Base-by-base conservation (phyloP, 1,284 basidiomycete genomes). In the Dichomitus squalens region DNA sequence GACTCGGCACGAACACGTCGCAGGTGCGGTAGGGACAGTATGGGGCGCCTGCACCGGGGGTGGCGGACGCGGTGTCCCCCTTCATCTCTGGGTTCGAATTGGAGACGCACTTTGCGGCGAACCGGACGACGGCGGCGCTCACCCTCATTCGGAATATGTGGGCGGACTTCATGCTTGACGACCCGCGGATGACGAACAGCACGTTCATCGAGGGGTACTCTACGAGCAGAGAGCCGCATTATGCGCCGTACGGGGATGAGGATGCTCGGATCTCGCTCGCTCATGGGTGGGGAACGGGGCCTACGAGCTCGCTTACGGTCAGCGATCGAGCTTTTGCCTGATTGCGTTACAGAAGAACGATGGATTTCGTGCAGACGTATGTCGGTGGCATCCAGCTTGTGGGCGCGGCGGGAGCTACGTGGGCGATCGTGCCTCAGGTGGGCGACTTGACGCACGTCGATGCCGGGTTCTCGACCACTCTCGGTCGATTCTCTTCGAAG, bases 111-210 rank as follows among this genome's bases (percentile, higher is more conserved):
- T 55, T 59, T 49, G 21, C 49, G 36, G 53, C 57, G 53, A 51
- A 54, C 44, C 52, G 53, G 43, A 50, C 57, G 25, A 38, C 18
- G 14, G 49, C 57, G 4, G 57, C 57, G 41, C 57, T 59, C 43
- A 23, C 53, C 48, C 57, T 59, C 49, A 34, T 59, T 18, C 57
- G 57, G 14, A 27, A 34, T 9, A 59, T 59, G 57, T 59, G 57
- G 57, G 57, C 41, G 41, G 57, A 59, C 53, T 51, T 59, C 43
- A 59, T 59, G 57, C 57, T 59, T 18, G 57, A 55, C 53, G 57
- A 59, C 52, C 53, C 57, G 44, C 52, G 57, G 21, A 59, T 59
- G 57, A 59, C 57, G 49, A 59, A 59, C 53, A 59, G 57, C 57
- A 55, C 57, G 44, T 55, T 59, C 49, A 55, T 59, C 49, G 57